Conservation (phyloP, 805 yeast species). For the Suhomyces faveliae region DNA sequence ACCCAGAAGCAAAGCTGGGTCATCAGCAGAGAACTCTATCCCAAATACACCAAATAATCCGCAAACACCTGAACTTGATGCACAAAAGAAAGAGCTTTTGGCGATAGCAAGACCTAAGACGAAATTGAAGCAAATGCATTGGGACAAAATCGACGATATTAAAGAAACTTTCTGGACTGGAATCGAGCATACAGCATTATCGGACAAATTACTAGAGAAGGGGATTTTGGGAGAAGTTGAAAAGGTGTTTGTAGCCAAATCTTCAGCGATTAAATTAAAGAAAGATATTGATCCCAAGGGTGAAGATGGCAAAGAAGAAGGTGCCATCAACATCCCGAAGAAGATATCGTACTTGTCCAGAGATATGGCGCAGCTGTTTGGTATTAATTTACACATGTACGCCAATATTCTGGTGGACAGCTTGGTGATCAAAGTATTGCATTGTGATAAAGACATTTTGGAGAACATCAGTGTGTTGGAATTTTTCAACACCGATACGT, state of each 20-base stretch:
- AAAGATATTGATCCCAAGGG: constrained; percentile 24
- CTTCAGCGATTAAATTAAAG: constrained; percentile 38
- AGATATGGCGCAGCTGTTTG: constrained; percentile 91
- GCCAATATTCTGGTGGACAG: constrained; percentile 60
- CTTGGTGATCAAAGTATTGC: constrained; percentile 66
- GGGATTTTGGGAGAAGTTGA: constrained; percentile 88
- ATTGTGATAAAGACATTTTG: constrained; percentile 72
- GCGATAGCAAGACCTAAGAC: constrained; percentile 52
- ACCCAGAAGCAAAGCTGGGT: not conserved
- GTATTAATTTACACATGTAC: constrained; percentile 84
- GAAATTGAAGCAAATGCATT: constrained; percentile 90
- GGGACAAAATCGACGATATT: constrained; percentile 89
- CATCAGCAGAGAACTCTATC: not conserved
- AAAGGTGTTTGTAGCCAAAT: constrained; percentile 82
- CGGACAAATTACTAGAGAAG: constrained; percentile 62
- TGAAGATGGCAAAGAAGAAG: constrained; percentile 2
- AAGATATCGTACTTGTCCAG: constrained; percentile 72
- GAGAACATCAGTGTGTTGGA: constrained; percentile 75
- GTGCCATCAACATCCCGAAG: constrained; percentile 16
- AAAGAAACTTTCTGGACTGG: constrained; percentile 85
- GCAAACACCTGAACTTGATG: not conserved
- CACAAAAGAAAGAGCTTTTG: not conserved
- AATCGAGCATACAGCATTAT: constrained; percentile 54
- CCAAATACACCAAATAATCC: constrained; percentile 2
- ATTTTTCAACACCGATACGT: constrained; percentile 72